phyloP scores from a whole-genome alignment of 768 basidiomycete species.

The Dendrothele bispora region DNA sequence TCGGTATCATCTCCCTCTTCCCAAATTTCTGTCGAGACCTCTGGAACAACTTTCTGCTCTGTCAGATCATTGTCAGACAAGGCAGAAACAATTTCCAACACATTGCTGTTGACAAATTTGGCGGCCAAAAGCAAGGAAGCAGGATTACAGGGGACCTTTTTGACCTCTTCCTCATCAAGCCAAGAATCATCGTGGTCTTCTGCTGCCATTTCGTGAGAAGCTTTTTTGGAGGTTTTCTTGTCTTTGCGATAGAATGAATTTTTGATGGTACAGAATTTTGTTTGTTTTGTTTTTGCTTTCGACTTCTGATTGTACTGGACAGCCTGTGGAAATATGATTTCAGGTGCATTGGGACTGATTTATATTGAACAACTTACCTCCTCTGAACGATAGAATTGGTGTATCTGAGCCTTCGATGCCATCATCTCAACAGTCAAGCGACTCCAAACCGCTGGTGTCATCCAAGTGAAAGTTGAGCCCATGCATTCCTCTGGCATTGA shows the following conservation, averaged over 20 bases:
- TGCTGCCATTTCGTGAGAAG: background rate
- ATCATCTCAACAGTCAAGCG: no score
- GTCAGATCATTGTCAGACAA: no score
- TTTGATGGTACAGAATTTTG: background rate
- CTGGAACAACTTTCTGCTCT: no score
- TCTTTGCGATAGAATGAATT: background rate
- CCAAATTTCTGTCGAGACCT: no score
- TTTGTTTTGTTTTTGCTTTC: background rate
- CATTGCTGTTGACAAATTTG: no score
- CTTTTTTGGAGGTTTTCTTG: background rate
- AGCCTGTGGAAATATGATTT: background rate
- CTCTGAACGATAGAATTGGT: background rate
- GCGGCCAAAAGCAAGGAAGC: no score
- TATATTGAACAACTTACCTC: background rate
- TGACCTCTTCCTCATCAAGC: no score
- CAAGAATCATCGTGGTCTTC: background rate
- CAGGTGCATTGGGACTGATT: background rate
- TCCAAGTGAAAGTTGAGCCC: constrained; percentile 25
- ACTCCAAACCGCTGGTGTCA: no score
- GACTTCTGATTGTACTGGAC: background rate
- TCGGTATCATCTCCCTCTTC: no score
- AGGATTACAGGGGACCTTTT: no score
- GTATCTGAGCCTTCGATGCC: background rate
- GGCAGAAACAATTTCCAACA: no score
- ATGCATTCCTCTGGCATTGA: constrained; percentile 34